Conservation (phyloP, 805 yeast genomes). For the Saccharomycopsis guyanensis region DNA sequence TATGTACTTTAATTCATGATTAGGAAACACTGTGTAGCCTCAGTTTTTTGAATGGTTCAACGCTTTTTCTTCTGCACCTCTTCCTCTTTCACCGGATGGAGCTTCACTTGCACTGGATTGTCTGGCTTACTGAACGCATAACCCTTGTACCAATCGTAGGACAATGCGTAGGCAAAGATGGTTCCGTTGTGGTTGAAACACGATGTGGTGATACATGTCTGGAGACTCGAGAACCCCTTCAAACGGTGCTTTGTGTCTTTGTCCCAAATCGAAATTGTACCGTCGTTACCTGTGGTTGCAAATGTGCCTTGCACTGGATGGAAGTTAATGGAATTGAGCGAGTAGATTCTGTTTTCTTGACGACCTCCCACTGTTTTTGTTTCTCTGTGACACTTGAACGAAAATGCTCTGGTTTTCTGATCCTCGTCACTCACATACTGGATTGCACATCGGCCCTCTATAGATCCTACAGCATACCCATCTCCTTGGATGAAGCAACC, state of each 20-base stretch:
- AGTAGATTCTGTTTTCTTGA: conserved; percentile 61
- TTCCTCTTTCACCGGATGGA: conserved; percentile 80
- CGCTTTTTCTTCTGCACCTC: conserved; percentile 50
- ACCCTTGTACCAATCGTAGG: conserved; percentile 97
- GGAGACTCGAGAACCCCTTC: conserved; percentile 65
- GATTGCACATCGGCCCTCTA: conserved; percentile 94
- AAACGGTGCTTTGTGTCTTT: conserved; percentile 84
- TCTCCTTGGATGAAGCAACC: conserved; percentile 86
- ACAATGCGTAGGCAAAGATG: conserved; percentile 82
- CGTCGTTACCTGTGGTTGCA: conserved; percentile 92
- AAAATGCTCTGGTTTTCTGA: conserved; percentile 66
- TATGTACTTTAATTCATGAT: neutral
- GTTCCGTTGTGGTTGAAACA: conserved; percentile 78
- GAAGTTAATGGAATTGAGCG: conserved; percentile 74
- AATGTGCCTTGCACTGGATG: conserved; percentile 90
- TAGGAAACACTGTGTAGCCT: neutral
- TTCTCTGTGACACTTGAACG: conserved; percentile 93
- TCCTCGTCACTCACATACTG: conserved; percentile 83
- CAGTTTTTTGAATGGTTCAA: too few species aligned
- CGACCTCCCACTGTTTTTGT: conserved; percentile 42
- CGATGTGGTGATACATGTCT: conserved; percentile 63
- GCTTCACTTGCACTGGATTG: conserved; percentile 64
- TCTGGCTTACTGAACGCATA: conserved; percentile 68
- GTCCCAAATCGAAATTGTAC: conserved; percentile 93
- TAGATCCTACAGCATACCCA: conserved; percentile 87